phyloP scores from a whole-genome alignment of 2,329 filamentous ascomycete species.

The Clarireedia hainanense region DNA sequence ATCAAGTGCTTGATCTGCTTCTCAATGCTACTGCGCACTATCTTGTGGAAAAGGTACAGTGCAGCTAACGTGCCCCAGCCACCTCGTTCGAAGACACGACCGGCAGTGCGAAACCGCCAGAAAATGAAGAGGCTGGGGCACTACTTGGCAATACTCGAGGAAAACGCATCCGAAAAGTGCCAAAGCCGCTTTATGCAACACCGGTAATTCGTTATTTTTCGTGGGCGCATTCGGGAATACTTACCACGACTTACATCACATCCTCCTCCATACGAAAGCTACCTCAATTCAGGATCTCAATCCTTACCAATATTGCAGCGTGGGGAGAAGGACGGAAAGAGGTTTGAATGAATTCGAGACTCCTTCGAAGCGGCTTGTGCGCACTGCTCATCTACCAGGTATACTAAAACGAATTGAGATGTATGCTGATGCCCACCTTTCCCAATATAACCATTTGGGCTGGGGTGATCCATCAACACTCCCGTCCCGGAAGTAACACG shows the following conservation, averaged over 20 bases:
- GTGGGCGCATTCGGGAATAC: neutral
- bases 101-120: neutral
- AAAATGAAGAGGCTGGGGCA: conserved; percentile 6
- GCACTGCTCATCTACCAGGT: neutral
- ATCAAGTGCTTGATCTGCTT: neutral
- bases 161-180: neutral
- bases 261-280: too few relatives aligned
- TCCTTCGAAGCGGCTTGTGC: neutral
- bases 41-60: neutral
- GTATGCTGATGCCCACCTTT: neutral
- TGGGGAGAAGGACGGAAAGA: neutral
- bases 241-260: neutral
- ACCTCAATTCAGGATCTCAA: neutral
- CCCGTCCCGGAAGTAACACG: conserved; percentile 11
- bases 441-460: neutral
- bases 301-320: neutral
- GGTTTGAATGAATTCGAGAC: neutral
- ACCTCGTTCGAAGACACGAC: neutral
- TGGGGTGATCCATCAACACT: neutral
- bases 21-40: neutral
- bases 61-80: neutral
- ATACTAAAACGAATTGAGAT: neutral
- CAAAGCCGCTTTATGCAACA: conserved; percentile 2
- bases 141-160: neutral
- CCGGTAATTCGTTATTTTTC: neutral